These are phyloP conservation scores for Chlorella sp. DNA, from an alignment of 139 green algal species.

Conservation along the genomic window DNA sequence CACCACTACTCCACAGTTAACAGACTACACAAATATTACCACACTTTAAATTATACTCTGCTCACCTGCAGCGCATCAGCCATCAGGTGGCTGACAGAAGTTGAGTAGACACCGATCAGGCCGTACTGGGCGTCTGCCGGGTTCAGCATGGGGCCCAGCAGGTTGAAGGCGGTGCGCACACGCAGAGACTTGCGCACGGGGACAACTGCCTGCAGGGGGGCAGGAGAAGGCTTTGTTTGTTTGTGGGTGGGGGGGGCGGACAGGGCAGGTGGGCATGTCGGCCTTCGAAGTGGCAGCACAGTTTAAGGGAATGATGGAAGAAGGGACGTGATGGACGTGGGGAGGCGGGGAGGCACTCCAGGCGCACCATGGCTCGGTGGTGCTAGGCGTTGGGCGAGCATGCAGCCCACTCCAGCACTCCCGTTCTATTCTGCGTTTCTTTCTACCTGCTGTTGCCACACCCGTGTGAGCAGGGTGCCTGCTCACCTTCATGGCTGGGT, in stretches of 20 bases:
- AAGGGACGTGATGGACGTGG: too few species aligned
- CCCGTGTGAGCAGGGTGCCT: not conserved
- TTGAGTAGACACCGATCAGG: conserved; percentile 93
- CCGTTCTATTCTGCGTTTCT: too few species aligned
- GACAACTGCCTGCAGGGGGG: conserved; percentile 59
- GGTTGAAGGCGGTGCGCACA: conserved; percentile 92
- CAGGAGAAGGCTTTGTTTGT: conserved; percentile 95
- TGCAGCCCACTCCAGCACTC: too few species aligned
- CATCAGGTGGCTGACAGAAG: conserved; percentile 83
- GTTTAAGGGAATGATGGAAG: too few species aligned
- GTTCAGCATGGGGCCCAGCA: conserved; percentile 98
- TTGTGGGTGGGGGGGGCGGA: not conserved
- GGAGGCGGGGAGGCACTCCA: too few species aligned
- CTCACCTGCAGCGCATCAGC: conserved; percentile 75
- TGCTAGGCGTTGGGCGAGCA: not conserved
- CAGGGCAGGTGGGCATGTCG: conserved; percentile 76
- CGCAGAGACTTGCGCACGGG: conserved; percentile 75
- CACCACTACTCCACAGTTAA: too few species aligned
- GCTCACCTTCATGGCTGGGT: conserved; percentile 78
- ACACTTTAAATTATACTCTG: too few species aligned
- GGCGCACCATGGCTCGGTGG: not conserved
- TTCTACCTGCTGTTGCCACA: too few species aligned
- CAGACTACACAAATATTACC: too few species aligned
- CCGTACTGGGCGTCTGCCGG: conserved; percentile 85
- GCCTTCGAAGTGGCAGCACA: conserved; percentile 49